Percentiles rank a stretch among this genome's conserved stretches.
phyloP scores from a whole-genome alignment of 2,329 filamentous ascomycete genomes.

The Fusarium algeriense region DNA sequence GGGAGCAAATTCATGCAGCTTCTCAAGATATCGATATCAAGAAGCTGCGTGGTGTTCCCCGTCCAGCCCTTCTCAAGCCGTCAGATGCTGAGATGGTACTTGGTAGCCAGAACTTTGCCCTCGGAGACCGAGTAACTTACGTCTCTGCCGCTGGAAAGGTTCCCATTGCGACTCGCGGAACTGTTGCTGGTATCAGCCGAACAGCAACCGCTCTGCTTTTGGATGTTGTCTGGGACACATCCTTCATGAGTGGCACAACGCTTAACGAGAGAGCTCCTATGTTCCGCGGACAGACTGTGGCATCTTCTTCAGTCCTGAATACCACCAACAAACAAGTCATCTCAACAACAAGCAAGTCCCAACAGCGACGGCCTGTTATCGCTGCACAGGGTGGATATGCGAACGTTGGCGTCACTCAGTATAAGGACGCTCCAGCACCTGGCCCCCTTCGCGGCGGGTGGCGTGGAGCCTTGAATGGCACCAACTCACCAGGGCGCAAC shows the following conservation, averaged over 20 bases:
- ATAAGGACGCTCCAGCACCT: constrained; percentile 67
- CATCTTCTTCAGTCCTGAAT: constrained; percentile 89
- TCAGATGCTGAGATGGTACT: constrained; percentile 94
- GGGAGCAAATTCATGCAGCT: constrained; percentile 71
- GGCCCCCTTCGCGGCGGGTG: constrained; percentile 67
- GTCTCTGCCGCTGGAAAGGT: constrained; percentile 94
- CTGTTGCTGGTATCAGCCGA: constrained; percentile 93
- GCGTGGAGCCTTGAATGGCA: constrained; percentile 67
- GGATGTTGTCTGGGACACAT: constrained; percentile 92
- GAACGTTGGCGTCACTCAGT: constrained; percentile 72
- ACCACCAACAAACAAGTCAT: constrained; percentile 85
- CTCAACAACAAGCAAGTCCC: constrained; percentile 66
- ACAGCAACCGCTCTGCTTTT: constrained; percentile 85
- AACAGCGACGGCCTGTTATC: constrained; percentile 64
- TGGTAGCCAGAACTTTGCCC: constrained; percentile 81
- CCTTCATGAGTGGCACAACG: constrained; percentile 97
- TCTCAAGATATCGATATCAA: constrained; percentile 69
- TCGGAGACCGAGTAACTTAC: constrained; percentile 94
- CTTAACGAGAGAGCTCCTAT: constrained; percentile 89
- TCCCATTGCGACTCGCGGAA: constrained; percentile 90
- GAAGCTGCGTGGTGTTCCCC: constrained; percentile 83
- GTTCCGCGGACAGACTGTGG: constrained; percentile 94
- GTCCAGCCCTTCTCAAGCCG: constrained; percentile 91
- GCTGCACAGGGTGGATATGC: constrained; percentile 65
- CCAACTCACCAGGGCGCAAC: constrained; percentile 54